These are phyloP conservation scores for Anisodus tanguticus DNA, from an alignment of 257 asterid species.

Conservation along the genomic window DNA sequence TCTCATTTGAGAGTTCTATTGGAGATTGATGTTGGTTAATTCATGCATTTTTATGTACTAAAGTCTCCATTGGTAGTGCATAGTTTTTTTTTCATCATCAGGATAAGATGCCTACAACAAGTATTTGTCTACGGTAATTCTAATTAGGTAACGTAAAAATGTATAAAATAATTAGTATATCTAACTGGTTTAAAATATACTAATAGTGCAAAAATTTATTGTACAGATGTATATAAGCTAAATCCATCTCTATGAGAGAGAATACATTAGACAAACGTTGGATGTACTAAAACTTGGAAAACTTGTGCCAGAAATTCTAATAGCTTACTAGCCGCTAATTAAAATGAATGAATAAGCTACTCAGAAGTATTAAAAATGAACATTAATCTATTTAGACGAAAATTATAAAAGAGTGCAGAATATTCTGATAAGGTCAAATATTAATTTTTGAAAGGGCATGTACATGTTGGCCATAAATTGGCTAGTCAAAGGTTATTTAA, in stretches of 20 bases:
- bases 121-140: background rate
- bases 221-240: background rate
- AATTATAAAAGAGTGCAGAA: background rate
- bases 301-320: background rate
- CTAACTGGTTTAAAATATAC: background rate
- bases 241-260: background rate
- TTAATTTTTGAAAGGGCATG: background rate
- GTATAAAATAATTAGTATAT: background rate
- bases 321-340: too few species aligned
- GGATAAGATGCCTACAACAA: background rate
- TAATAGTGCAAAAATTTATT: background rate
- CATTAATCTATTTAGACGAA: background rate
- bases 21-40: background rate
- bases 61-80: too few species aligned
- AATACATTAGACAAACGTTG: background rate
- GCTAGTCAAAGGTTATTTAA: background rate
- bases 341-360: background rate
- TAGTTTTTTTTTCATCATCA: background rate
- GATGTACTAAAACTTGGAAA: background rate
- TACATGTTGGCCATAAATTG: background rate
- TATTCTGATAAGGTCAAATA: background rate
- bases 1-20: background rate
- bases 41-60: background rate
- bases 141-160: background rate
- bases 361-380: background rate